Conservation (phyloP, 192 early-diverging fungal genomes). For the Phlyctochytrium bullatum region DNA sequence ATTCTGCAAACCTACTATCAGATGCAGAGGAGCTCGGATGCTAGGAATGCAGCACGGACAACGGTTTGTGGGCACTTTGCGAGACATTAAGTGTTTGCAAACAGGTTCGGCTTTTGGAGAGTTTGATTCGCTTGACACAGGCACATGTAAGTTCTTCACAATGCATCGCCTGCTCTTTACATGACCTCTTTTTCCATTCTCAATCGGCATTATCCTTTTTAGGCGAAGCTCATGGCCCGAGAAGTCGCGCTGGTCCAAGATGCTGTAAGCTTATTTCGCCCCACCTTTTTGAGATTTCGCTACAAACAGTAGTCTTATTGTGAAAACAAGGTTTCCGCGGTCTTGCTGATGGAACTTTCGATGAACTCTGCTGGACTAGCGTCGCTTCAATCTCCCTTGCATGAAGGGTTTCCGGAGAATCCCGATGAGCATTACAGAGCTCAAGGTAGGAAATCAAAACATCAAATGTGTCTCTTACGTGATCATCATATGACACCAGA, state of each 20-base stretch:
- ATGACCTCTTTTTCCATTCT: slow-evolving; percentile 5
- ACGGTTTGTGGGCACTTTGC: slow-evolving; percentile 52
- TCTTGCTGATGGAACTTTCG: slow-evolving; percentile 61
- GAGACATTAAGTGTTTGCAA: too few species aligned
- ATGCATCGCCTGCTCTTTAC: slow-evolving; percentile 4
- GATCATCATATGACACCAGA: too few species aligned
- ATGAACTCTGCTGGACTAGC: slow-evolving; percentile 58
- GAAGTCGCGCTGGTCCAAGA: slow-evolving; percentile 55
- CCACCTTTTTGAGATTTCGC: too few species aligned
- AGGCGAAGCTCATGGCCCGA: slow-evolving; percentile 57
- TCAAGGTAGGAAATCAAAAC: too few species aligned
- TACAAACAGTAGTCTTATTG: not conserved
- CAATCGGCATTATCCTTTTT: too few species aligned
- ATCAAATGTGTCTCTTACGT: too few species aligned
- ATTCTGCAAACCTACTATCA: slow-evolving; percentile 72
- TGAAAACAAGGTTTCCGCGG: slow-evolving; percentile 35
- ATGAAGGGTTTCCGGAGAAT: slow-evolving; percentile 59
- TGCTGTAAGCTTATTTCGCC: too few species aligned
- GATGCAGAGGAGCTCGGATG: slow-evolving; percentile 63
- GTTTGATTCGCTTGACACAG: slow-evolving; percentile 47
- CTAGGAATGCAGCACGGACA: slow-evolving; percentile 65
- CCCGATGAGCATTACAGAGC: slow-evolving; percentile 44
- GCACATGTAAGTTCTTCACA: slow-evolving; percentile 35
- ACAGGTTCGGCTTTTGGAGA: slow-evolving; percentile 46
- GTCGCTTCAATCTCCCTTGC: slow-evolving; percentile 48